Evolutionary conservation across 768 basidiomycete genomes (phyloP).

Genomic region (Porpolomopsis calyptriformis): DNA sequence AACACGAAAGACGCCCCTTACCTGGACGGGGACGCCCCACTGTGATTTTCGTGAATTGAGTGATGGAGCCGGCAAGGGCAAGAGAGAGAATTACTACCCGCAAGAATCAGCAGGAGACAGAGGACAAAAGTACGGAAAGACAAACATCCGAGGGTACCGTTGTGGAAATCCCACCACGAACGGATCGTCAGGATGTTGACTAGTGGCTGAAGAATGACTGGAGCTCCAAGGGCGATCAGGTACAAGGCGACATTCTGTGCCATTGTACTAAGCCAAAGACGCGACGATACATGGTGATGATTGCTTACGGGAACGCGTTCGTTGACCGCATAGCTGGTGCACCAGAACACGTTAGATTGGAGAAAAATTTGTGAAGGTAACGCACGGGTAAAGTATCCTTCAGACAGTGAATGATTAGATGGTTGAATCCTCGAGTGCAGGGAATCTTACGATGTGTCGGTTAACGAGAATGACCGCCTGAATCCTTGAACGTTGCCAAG

Average conservation of each 20-base stretch:
- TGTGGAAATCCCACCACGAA: constrained; percentile 88
- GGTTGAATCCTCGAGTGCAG: not conserved
- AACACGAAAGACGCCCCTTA: constrained; percentile 15
- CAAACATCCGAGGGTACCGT: constrained; percentile 40
- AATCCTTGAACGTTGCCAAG: constrained; percentile 62
- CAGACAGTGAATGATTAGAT: constrained; percentile 11
- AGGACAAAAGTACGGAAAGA: constrained; percentile 4
- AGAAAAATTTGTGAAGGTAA: not conserved
- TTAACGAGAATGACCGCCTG: constrained; percentile 65
- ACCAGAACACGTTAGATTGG: not conserved
- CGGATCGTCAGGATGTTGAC: constrained; percentile 65
- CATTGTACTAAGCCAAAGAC: not conserved
- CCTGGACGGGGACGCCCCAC: constrained; percentile 89
- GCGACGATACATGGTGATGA: constrained; percentile 1
- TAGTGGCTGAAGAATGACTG: constrained; percentile 55
- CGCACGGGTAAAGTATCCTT: constrained; percentile 35
- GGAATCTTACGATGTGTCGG: constrained; percentile 58
- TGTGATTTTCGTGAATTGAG: constrained; percentile 75
- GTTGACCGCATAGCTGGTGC: constrained; percentile 49
- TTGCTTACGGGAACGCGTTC: constrained; percentile 67
- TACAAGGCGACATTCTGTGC: constrained; percentile 38
- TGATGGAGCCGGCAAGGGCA: constrained; percentile 67
- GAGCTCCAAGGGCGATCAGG: constrained; percentile 49
- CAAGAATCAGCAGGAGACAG: constrained; percentile 4
- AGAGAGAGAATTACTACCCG: constrained; percentile 58